Conservation (phyloP, 306 rosid species). For the Vicia faba region DNA sequence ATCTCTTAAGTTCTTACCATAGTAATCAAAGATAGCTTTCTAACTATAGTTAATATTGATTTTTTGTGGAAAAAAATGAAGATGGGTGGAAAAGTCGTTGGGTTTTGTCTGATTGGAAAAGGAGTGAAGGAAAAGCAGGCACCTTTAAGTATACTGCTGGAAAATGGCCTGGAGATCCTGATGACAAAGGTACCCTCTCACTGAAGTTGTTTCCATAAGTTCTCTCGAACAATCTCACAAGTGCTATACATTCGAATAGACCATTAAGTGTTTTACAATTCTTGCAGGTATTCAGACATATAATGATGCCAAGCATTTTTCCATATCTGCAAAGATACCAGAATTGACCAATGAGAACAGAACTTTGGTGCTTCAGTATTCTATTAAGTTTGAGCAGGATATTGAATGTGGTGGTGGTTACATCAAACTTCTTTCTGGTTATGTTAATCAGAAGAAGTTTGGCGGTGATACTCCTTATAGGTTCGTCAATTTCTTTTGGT, state of each 20-base stretch:
- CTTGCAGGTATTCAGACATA: constrained; percentile 87
- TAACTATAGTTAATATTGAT: constrained; percentile 9
- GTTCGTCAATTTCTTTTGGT: constrained; percentile 40
- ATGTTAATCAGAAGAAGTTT: constrained; percentile 93
- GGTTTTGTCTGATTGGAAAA: constrained; percentile 83
- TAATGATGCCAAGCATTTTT: constrained; percentile 88
- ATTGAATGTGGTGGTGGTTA: constrained; percentile 98
- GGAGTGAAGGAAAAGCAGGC: constrained; percentile 81
- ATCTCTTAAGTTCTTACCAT: too few species aligned
- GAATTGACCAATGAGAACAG: constrained; percentile 76
- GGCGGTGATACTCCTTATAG: constrained; percentile 97
- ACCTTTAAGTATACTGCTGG: constrained; percentile 76
- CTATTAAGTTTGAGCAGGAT: constrained; percentile 88
- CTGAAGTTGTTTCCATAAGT: not conserved
- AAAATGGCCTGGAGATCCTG: constrained; percentile 79
- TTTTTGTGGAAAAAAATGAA: constrained; percentile 17
- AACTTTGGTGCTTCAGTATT: constrained; percentile 87
- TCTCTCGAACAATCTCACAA: not conserved
- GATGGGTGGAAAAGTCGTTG: constrained; percentile 85
- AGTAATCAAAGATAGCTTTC: not conserved
- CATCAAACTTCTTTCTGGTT: constrained; percentile 89
- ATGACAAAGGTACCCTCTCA: constrained; percentile 62
- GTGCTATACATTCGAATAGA: not conserved
- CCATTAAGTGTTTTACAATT: not conserved
- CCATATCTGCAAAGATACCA: constrained; percentile 80